Conservation (phyloP, 1,284 basidiomycete species). For the Cryptococcus jaspeensis region DNA sequence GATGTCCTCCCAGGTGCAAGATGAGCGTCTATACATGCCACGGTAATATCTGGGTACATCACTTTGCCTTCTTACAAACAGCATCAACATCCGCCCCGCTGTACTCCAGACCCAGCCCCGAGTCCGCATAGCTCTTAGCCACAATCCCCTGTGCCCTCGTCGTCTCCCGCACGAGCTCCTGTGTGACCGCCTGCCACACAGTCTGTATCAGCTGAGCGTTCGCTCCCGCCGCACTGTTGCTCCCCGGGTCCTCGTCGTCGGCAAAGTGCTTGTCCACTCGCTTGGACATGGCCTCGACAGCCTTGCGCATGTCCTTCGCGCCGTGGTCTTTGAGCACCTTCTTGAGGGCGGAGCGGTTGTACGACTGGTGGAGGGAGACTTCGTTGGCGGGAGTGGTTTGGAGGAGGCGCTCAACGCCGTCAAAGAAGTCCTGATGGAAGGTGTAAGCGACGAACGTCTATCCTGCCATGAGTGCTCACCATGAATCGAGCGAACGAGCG, state of each 20-base stretch:
- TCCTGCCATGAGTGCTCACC: slow-evolving; percentile 56
- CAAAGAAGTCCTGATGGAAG: slow-evolving; percentile 78
- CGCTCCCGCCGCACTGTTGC: not conserved
- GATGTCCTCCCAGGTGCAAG: too few species aligned
- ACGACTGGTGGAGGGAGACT: slow-evolving; percentile 71
- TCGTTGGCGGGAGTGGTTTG: slow-evolving; percentile 78
- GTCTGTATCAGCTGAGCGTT: slow-evolving; percentile 69
- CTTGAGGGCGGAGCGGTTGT: slow-evolving; percentile 73
- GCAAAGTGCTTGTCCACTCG: slow-evolving; percentile 92
- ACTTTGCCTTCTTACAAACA: slow-evolving; percentile 61
- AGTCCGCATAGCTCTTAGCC: slow-evolving; percentile 71
- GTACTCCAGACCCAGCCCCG: slow-evolving; percentile 70
- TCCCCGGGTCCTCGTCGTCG: slow-evolving; percentile 34
- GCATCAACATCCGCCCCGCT: slow-evolving; percentile 70
- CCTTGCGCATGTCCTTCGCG: slow-evolving; percentile 80
- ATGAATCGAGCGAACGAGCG: slow-evolving; percentile 84
- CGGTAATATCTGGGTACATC: not conserved
- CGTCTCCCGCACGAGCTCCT: slow-evolving; percentile 71
- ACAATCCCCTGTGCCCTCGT: slow-evolving; percentile 68
- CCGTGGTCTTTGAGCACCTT: slow-evolving; percentile 83
- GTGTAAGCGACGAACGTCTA: slow-evolving; percentile 9
- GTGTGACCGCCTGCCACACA: slow-evolving; percentile 85
- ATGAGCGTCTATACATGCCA: too few species aligned
- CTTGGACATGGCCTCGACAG: slow-evolving; percentile 79
- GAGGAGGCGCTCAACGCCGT: slow-evolving; percentile 81